Percentiles rank a stretch among this genome's conserved stretches.
Conservation (phyloP, 768 basidiomycete species). For the Tulasnella calospora region DNA sequence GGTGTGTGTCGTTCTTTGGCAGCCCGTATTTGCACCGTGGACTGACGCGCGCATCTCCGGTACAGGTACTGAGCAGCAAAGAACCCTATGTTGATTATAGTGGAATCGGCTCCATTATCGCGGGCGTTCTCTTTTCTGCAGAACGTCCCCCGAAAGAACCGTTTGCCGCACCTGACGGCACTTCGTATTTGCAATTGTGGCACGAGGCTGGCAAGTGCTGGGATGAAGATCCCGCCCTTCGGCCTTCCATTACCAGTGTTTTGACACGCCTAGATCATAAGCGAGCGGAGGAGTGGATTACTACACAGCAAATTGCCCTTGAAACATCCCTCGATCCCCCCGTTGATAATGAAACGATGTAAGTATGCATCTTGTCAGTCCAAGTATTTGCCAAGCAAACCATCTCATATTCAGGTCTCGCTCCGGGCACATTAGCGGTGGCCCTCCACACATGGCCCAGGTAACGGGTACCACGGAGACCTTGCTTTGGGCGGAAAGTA, state of each 20-base stretch:
- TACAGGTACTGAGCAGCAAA: background rate
- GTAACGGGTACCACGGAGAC: background rate
- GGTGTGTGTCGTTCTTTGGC: background rate
- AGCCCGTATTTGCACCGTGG: background rate
- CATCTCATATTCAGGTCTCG: background rate
- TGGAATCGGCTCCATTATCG: background rate
- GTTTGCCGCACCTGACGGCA: background rate
- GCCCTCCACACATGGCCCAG: background rate
- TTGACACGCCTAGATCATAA: background rate
- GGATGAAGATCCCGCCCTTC: background rate
- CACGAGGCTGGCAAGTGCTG: background rate
- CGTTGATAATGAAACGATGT: background rate
- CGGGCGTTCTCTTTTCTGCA: background rate
- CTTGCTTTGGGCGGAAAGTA: background rate
- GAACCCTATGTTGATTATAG: background rate
- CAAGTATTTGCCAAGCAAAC: background rate
- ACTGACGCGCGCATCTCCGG: background rate
- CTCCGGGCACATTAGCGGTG: background rate
- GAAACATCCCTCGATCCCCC: background rate
- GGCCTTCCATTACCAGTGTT: background rate
- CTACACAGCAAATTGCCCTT: background rate
- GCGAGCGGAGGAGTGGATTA: background rate
- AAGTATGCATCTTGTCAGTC: background rate
- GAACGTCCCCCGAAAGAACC: background rate
- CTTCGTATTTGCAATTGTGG: slow-evolving; percentile 1